These are phyloP conservation scores for Pleurotus giganteus DNA, from an alignment of 768 basidiomycete genomes.

Conservation along the genomic window DNA sequence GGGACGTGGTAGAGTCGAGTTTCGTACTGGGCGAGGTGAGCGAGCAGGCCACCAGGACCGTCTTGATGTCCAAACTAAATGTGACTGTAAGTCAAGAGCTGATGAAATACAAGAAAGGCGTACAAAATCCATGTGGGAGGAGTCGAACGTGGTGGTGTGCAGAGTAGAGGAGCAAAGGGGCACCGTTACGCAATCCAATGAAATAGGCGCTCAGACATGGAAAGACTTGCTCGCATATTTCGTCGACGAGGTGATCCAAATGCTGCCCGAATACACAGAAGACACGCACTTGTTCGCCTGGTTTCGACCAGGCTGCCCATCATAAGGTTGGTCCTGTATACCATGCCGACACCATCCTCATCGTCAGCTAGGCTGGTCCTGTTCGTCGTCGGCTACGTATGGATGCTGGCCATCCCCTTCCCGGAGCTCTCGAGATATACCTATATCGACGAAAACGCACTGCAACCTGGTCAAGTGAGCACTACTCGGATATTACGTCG, in stretches of 20 bases:
- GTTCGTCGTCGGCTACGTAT: conserved; percentile 68
- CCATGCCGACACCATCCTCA: conserved; percentile 4
- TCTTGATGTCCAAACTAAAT: conserved; percentile 40
- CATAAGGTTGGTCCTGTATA: conserved; percentile 32
- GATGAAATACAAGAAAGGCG: not conserved
- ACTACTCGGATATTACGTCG: not conserved
- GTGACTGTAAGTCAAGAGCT: not conserved
- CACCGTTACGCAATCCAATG: conserved; percentile 2
- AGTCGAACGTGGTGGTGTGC: not conserved
- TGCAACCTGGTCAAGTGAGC: conserved; percentile 88
- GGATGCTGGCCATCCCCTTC: conserved; percentile 79
- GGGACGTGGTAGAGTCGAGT: conserved; percentile 10
- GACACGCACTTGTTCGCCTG: conserved; percentile 31
- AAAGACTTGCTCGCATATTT: not conserved
- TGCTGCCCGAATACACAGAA: conserved; percentile 43
- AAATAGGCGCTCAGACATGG: conserved; percentile 6
- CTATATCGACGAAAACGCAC: conserved; percentile 94
- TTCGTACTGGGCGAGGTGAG: conserved; percentile 62
- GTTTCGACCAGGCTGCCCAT: conserved; percentile 32
- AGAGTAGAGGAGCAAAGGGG: not conserved
- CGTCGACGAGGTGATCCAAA: conserved; percentile 23
- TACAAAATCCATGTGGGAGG: conserved; percentile 5
- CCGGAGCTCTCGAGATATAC: conserved; percentile 60
- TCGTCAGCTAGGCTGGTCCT: conserved; percentile 45
- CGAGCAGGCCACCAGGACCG: conserved; percentile 60